A percentile compares a stretch with the other conserved stretches of the same genome.
phyloP scores from a whole-genome alignment of 202 grass and related monocot genomes.

The Dendrocalamus latiflorus region DNA sequence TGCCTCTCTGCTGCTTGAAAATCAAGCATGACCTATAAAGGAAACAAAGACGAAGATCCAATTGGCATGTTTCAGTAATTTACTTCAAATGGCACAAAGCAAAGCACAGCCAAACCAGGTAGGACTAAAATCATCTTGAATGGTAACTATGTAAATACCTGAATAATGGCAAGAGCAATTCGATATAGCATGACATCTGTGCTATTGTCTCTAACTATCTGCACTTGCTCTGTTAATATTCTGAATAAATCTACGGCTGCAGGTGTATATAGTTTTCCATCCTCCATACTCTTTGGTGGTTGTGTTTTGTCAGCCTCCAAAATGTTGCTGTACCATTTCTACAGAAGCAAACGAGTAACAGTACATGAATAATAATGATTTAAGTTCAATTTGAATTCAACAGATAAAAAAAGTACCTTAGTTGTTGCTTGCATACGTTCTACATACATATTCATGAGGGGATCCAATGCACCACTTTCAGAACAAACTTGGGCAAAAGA shows the following conservation, averaged over 20 bases:
- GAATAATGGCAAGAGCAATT: constrained; percentile 95
- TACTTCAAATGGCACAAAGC: neutral
- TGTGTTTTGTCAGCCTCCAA: constrained; percentile 97
- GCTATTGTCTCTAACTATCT: constrained; percentile 97
- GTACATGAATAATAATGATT: constrained; percentile 16
- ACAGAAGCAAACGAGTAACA: constrained; percentile 29
- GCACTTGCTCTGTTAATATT: constrained; percentile 96
- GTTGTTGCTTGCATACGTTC: constrained; percentile 98
- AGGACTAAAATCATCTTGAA: constrained; percentile 12
- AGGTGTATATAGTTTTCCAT: constrained; percentile 90
- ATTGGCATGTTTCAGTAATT: constrained; percentile 5
- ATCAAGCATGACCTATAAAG: constrained; percentile 93
- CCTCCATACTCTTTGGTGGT: constrained; percentile 82
- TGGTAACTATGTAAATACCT: constrained; percentile 40
- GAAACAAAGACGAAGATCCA: constrained; percentile 13
- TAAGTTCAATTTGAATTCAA: constrained; percentile 27
- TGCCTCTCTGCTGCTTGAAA: constrained; percentile 98
- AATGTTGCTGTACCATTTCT: constrained; percentile 99
- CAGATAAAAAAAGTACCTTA: constrained; percentile 57
- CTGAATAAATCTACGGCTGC: constrained; percentile 97
- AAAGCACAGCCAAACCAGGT: constrained; percentile 24
- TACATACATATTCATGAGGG: constrained; percentile 99
- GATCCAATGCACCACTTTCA: constrained; percentile 98
- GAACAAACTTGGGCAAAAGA: constrained; percentile 99
- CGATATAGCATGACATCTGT: constrained; percentile 97